Conservation (phyloP, 441 rosid genomes). For the Bruguiera hainesii region DNA sequence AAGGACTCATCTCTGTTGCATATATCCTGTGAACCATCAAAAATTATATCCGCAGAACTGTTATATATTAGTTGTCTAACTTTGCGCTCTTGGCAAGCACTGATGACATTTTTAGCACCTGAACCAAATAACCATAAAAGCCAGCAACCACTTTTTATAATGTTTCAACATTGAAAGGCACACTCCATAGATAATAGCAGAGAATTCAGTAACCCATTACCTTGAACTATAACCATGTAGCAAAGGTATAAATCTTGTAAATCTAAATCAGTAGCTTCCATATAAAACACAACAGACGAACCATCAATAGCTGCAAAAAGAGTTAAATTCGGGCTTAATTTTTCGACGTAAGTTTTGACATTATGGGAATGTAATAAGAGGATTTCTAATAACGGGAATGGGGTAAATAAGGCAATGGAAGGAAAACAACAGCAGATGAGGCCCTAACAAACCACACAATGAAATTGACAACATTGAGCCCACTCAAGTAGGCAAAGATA, state of each 20-base stretch:
- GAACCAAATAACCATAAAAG: conserved; percentile 12
- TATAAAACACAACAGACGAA: conserved; percentile 62
- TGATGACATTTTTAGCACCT: conserved; percentile 84
- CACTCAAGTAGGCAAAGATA: too few relatives aligned
- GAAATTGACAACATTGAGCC: too few relatives aligned
- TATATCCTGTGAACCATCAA: conserved; percentile 69
- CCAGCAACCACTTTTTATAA: conserved; percentile 1
- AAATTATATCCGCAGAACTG: conserved; percentile 81
- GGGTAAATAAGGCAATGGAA: not conserved
- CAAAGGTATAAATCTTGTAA: conserved; percentile 43
- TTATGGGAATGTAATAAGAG: conserved; percentile 5
- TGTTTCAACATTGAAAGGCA: not conserved
- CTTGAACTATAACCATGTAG: conserved; percentile 80
- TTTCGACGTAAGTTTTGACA: not conserved
- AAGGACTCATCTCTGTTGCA: conserved; percentile 63
- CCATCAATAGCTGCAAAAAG: conserved; percentile 65
- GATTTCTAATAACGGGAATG: conserved; percentile 9
- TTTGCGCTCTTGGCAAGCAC: conserved; percentile 68
- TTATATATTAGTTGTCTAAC: conserved; percentile 72
- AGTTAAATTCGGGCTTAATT: conserved; percentile 2
- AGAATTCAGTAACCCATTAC: conserved; percentile 27
- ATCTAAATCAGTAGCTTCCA: conserved; percentile 51
- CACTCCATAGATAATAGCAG: not conserved
- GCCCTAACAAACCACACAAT: not conserved
- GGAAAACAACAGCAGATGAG: not conserved